Evolutionary conservation across 2,329 filamentous ascomycete genomes (phyloP).

Genomic region (Anthostomella pinea): DNA sequence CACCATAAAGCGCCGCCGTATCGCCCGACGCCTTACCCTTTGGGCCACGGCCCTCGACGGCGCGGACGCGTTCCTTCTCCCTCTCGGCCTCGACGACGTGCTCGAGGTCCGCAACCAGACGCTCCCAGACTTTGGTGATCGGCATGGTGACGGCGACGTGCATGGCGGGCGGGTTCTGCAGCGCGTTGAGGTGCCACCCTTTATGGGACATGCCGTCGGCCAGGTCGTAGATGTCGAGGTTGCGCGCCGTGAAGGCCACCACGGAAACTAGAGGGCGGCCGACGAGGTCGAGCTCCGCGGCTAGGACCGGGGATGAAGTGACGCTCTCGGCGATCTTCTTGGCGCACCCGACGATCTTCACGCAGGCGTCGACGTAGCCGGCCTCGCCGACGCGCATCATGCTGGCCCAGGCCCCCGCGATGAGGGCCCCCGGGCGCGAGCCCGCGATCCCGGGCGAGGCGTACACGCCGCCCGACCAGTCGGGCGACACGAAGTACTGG

Average conservation of each 20-base stretch:
- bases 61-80: slow-evolving; percentile 73
- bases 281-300: slow-evolving; percentile 72
- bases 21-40: slow-evolving; percentile 72
- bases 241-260: slow-evolving; percentile 79
- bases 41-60: slow-evolving; percentile 64
- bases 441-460: slow-evolving; percentile 90
- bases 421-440: slow-evolving; percentile 86
- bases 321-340: slow-evolving; percentile 80
- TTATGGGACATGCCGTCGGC: slow-evolving; percentile 80
- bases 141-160: slow-evolving; percentile 93
- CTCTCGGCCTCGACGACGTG: slow-evolving; percentile 67
- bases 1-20: slow-evolving; percentile 86
- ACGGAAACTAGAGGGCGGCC: slow-evolving; percentile 87
- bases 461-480: slow-evolving; percentile 96
- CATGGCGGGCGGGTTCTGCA: slow-evolving; percentile 88
- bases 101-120: slow-evolving; percentile 71
- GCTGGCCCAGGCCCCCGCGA: slow-evolving; percentile 93
- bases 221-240: slow-evolving; percentile 86
- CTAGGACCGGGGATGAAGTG: slow-evolving; percentile 63
- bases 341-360: slow-evolving; percentile 80
- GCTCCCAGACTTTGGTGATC: slow-evolving; percentile 76
- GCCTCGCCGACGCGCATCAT: slow-evolving; percentile 84
- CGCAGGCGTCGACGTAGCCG: slow-evolving; percentile 84
- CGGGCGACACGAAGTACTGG: slow-evolving; percentile 94
- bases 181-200: slow-evolving; percentile 94